These are phyloP conservation scores for Ceratobasidium sp. DNA, from an alignment of 1,284 basidiomycete species.

Conservation along the genomic window DNA sequence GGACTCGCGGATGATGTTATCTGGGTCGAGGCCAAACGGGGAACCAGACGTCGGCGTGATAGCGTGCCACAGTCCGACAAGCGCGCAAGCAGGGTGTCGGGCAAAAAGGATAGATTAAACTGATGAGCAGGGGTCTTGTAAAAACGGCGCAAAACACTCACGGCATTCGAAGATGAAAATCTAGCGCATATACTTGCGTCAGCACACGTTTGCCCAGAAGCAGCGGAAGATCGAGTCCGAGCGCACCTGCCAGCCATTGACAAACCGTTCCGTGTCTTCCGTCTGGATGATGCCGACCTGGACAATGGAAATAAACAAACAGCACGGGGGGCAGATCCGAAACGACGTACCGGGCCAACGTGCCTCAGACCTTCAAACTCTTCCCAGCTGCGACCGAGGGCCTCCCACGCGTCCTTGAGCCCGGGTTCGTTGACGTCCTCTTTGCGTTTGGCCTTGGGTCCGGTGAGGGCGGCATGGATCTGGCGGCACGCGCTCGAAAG, in stretches of 20 bases:
- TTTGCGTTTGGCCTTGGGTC: conserved; percentile 72
- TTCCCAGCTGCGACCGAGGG: conserved; percentile 82
- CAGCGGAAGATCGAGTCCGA: not conserved
- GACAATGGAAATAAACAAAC: not conserved
- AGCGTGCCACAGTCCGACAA: conserved; percentile 31
- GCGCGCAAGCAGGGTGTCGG: conserved; percentile 1
- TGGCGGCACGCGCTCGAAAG: conserved; percentile 78
- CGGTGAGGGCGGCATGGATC: conserved; percentile 80
- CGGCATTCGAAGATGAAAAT: conserved; percentile 83
- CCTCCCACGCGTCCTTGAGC: conserved; percentile 80
- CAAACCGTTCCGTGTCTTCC: conserved; percentile 74
- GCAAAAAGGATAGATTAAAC: conserved; percentile 34
- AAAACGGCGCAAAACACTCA: conserved; percentile 67
- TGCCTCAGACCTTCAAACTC: conserved; percentile 76
- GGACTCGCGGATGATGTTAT: conserved; percentile 45
- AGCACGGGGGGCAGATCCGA: conserved; percentile 21
- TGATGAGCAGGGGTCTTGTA: conserved; percentile 9
- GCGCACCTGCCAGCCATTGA: conserved; percentile 76
- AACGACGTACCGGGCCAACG: conserved; percentile 53
- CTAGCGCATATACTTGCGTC: conserved; percentile 56
- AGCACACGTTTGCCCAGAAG: not conserved
- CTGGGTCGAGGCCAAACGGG: conserved; percentile 11
- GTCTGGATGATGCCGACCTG: conserved; percentile 60
- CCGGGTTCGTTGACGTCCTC: conserved; percentile 71
- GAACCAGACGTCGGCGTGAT: conserved; percentile 26